Evolutionary conservation across 352 stramenopile genomes (phyloP), one percentile per base, ranked within the genome.

Genomic region (Phytophthora sp.): DNA sequence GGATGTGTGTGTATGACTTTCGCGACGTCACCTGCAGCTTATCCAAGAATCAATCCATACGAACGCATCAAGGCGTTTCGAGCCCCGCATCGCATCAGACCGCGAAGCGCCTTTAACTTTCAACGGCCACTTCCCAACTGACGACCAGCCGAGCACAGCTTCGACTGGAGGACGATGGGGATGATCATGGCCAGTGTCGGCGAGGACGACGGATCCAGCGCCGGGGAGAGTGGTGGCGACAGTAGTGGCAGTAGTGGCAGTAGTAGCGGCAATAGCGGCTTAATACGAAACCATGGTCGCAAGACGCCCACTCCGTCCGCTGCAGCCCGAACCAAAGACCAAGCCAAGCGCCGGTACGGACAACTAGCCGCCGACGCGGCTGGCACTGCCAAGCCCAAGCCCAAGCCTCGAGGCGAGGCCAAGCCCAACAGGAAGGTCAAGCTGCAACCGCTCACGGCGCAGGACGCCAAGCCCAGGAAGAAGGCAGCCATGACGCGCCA

Each of bases 261-360:
- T 65, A 72, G 60, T 69, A 54, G 64, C 61, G 62, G 65, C 35
- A 74, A 71, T 79, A 76, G 60, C 30, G 58, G 63, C 18, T 72
- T 74, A 63, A 67, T 74, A 66, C 54, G 63, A 74, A 70, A 59
- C 31, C 39, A 63, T 46, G 35, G 21, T 42, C 45, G 34, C 50
- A 56, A 32, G 38, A 27, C 48, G 53, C 26, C 26, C 45, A 53
- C 56, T 63, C 46, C 42, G 10, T 39, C 34, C 30, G 13, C 56
- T 64, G 48, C 48, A 24, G 27, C 17, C 43, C 31, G 46, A 49
- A 28, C 48, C 54, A 73, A 60, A 69, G 64, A 61, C 30, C 52
- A 57, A 55, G 20, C 17, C 17, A 72, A 69, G 31, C 55, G 30
- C 66, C 39, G 45, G 34, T 15, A 23, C 15, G 18, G 34, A 11